Evolutionary conservation across 495 filamentous ascomycete species (phyloP).

Genomic region (Ramalina intermedia): DNA sequence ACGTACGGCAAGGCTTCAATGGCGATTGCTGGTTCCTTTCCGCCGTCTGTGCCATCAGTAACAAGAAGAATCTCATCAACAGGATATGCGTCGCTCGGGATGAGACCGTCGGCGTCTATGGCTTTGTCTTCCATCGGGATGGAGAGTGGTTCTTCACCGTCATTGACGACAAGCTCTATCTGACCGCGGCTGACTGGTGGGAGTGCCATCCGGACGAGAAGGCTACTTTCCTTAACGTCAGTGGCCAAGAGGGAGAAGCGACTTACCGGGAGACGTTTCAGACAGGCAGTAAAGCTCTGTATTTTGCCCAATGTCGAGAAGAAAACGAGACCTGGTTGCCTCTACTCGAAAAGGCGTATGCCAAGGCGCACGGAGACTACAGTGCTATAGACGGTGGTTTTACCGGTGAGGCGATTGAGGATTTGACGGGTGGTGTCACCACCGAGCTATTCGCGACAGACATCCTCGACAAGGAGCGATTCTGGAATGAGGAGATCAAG

Average conservation of each 20-base stretch:
- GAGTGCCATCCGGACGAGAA: slow-evolving; percentile 50
- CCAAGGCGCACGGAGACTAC: slow-evolving; percentile 87
- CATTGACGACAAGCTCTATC: slow-evolving; percentile 74
- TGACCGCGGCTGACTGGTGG: slow-evolving; percentile 72
- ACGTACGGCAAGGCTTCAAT: slow-evolving; percentile 63
- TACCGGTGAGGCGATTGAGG: slow-evolving; percentile 81
- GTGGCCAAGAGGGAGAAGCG: slow-evolving; percentile 49
- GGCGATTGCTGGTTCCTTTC: slow-evolving; percentile 92
- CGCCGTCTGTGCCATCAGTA: slow-evolving; percentile 69
- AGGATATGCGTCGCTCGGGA: slow-evolving; percentile 70
- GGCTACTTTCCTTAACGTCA: slow-evolving; percentile 51
- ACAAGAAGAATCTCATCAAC: slow-evolving; percentile 65
- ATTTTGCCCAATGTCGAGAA: slow-evolving; percentile 75
- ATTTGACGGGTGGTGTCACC: slow-evolving; percentile 84
- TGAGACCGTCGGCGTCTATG: slow-evolving; percentile 76
- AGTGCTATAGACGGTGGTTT: slow-evolving; percentile 72
- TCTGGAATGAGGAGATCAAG: slow-evolving; percentile 78
- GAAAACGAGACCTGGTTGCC: slow-evolving; percentile 91
- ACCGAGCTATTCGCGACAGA: slow-evolving; percentile 66
- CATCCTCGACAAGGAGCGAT: slow-evolving; percentile 73
- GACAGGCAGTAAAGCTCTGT: slow-evolving; percentile 61
- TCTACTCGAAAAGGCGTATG: slow-evolving; percentile 88
- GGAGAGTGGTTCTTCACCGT: slow-evolving; percentile 87
- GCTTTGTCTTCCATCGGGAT: slow-evolving; percentile 87
- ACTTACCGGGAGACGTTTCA: slow-evolving; percentile 65